Evolutionary conservation across 2,329 filamentous ascomycete genomes (phyloP).

Genomic region (Aureobasidium sp.): DNA sequence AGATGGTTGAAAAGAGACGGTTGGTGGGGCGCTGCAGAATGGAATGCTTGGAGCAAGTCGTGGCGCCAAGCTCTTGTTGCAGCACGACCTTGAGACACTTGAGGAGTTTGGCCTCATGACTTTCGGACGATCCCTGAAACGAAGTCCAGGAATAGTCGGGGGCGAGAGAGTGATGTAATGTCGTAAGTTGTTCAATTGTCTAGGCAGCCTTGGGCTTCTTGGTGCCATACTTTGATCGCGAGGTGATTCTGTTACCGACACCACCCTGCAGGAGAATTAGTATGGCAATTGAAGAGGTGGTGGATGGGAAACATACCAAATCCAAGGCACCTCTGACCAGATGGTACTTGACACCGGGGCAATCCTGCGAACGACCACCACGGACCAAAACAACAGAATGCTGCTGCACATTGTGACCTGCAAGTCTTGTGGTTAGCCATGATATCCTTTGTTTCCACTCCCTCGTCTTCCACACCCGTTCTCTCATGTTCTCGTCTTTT

Average conservation of each 20-base stretch:
- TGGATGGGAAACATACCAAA: conserved; percentile 55
- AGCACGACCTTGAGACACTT: neutral
- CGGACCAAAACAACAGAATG: conserved; percentile 96
- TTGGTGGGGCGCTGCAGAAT: neutral
- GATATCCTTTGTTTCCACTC: neutral
- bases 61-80: conserved; percentile 5
- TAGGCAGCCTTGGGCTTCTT: conserved; percentile 90
- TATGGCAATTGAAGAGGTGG: neutral
- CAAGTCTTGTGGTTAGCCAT: conserved; percentile 16
- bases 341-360: conserved; percentile 95
- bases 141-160: neutral
- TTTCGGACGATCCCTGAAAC: neutral
- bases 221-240: conserved; percentile 92
- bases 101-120: neutral
- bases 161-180: neutral
- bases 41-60: neutral
- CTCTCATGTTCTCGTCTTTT: neutral
- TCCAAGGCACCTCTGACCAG: conserved; percentile 85
- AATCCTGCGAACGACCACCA: conserved; percentile 89
- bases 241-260: conserved; percentile 73
- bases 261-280: conserved; percentile 55
- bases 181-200: neutral
- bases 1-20: neutral
- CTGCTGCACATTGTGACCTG: conserved; percentile 94
- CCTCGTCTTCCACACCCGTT: neutral